Conservation (phyloP, 1,284 basidiomycete genomes). For the Pholiota adiposa region DNA sequence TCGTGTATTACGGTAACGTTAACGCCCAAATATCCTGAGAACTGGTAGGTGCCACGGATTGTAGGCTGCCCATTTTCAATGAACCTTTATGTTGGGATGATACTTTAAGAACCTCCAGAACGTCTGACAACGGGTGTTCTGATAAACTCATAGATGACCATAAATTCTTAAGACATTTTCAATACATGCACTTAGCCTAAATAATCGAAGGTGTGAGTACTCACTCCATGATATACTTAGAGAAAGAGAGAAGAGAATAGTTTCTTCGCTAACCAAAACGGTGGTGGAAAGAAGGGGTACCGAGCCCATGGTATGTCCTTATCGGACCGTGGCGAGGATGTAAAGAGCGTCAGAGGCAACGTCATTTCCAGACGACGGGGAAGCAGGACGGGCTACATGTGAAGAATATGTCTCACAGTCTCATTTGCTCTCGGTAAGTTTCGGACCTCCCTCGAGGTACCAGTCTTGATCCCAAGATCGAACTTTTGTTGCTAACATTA, state of each 20-base stretch:
- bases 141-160: background rate
- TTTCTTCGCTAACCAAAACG: background rate
- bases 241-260: background rate
- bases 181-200: background rate
- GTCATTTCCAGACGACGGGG: constrained; percentile 7
- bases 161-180: background rate
- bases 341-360: background rate
- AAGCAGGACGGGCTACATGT: background rate
- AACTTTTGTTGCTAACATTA: background rate
- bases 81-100: background rate
- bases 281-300: background rate
- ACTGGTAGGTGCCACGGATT: background rate
- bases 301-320: constrained; percentile 4
- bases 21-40: background rate
- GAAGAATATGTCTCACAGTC: background rate
- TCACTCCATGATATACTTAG: background rate
- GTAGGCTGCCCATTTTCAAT: background rate
- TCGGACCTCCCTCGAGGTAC: constrained; percentile 5
- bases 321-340: background rate
- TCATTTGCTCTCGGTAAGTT: background rate
- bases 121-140: background rate
- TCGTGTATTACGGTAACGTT: background rate
- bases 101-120: background rate
- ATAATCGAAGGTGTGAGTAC: background rate
- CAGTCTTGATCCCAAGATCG: background rate